These are phyloP conservation scores for Aspergillus bridgeri DNA, from an alignment of 495 filamentous ascomycete species.

Conservation along the genomic window DNA sequence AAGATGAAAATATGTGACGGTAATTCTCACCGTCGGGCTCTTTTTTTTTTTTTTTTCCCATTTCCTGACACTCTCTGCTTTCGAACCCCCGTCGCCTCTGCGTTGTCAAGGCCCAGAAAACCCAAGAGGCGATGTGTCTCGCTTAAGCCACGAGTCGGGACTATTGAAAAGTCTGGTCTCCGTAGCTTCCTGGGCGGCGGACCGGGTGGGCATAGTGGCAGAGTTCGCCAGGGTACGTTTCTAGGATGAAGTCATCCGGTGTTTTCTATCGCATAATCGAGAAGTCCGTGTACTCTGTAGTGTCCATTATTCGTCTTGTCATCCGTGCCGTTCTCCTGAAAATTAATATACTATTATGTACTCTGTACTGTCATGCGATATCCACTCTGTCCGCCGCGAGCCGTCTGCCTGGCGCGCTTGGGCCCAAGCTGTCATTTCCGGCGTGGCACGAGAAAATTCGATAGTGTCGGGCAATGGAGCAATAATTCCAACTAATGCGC, in stretches of 20 bases:
- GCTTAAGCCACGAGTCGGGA: neutral
- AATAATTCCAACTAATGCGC: neutral
- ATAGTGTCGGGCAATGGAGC: neutral
- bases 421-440: neutral
- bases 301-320: no score
- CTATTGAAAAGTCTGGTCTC: neutral
- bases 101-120: neutral
- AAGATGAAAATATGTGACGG: neutral
- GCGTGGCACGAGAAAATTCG: neutral
- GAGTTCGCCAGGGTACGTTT: no score
- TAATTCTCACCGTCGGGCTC: neutral
- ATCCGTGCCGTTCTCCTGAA: neutral
- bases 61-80: neutral
- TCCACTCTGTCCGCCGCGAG: neutral
- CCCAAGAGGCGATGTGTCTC: neutral
- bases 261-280: no score
- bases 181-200: neutral
- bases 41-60: neutral
- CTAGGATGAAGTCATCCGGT: no score
- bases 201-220: no score
- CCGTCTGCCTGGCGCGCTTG: no score
- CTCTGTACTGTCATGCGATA: no score
- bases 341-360: neutral
- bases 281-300: no score
- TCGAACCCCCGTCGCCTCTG: neutral